phyloP scores from a whole-genome alignment of 2,329 filamentous ascomycete genomes.

The Delphinella strobiligena region DNA sequence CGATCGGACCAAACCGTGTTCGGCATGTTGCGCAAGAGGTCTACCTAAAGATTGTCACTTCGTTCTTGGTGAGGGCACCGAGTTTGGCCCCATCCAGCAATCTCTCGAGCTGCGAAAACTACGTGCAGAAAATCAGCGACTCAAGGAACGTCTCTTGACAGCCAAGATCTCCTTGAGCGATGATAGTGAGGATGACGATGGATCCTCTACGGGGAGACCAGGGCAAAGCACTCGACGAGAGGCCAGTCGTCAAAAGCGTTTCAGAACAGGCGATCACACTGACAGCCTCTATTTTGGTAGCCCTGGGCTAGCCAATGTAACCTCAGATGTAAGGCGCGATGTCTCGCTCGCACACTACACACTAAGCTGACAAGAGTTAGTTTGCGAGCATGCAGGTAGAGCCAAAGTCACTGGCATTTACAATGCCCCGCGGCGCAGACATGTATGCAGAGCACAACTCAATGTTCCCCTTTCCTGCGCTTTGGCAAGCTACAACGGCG shows the following conservation, averaged over 20 bases:
- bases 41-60: constrained; percentile 36
- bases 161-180: constrained; percentile 14
- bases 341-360: constrained; percentile 1
- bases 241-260: constrained; percentile 21
- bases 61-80: constrained; percentile 30
- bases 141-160: constrained; percentile 30
- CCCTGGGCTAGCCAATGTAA: constrained; percentile 35
- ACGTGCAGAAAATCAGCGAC: constrained; percentile 31
- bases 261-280: constrained; percentile 26
- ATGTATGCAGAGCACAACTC: constrained; percentile 27
- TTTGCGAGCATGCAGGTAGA: constrained; percentile 31
- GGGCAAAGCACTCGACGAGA: constrained; percentile 16
- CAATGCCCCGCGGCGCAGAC: constrained; percentile 29
- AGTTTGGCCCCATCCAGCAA: constrained; percentile 35
- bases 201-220: constrained; percentile 13
- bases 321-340: constrained; percentile 28
- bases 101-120: constrained; percentile 36
- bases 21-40: constrained; percentile 36
- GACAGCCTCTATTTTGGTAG: constrained; percentile 39
- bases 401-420: constrained; percentile 30
- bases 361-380: constrained; percentile 19
- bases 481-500: constrained; percentile 25
- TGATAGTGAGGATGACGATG: constrained; percentile 27
- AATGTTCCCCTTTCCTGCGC: constrained; percentile 33
- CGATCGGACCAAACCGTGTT: constrained; percentile 38